Percentiles rank a stretch among this genome's conserved stretches.
Conservation (phyloP, 2,329 filamentous ascomycete genomes). For the Dothiorella sarmentorum region DNA sequence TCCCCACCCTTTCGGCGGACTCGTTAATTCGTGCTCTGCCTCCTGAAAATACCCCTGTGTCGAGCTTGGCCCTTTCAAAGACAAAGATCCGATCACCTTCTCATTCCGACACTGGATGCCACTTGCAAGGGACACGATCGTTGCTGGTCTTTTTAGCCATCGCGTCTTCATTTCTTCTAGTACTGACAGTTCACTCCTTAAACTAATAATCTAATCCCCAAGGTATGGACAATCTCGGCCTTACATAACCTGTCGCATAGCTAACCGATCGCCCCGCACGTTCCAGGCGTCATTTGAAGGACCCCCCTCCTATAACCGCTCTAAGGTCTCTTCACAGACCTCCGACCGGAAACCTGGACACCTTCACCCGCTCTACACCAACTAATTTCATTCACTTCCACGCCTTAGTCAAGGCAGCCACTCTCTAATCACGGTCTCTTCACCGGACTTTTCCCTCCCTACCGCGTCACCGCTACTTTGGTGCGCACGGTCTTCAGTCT, state of each 20-base stretch:
- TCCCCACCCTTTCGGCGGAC: slow-evolving; percentile 41
- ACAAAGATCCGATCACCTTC: slow-evolving; percentile 33
- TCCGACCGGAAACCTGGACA: slow-evolving; percentile 17
- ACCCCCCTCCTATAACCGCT: slow-evolving; percentile 26
- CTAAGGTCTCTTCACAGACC: slow-evolving; percentile 31
- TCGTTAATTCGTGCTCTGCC: slow-evolving; percentile 55
- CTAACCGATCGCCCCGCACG: slow-evolving; percentile 18
- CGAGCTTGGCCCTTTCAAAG: slow-evolving; percentile 31
- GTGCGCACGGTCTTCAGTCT: slow-evolving; percentile 10
- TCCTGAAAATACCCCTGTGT: slow-evolving; percentile 31
- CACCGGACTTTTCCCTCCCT: slow-evolving; percentile 40
- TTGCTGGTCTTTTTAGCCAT: slow-evolving; percentile 32
- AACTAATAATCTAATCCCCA: slow-evolving; percentile 48
- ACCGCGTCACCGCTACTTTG: slow-evolving; percentile 27
- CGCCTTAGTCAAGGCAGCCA: slow-evolving; percentile 47
- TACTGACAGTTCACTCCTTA: slow-evolving; percentile 37
- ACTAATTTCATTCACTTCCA: slow-evolving; percentile 59
- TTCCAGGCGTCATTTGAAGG: slow-evolving; percentile 18
- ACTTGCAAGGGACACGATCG: slow-evolving; percentile 39
- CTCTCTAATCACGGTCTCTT: slow-evolving; percentile 45
- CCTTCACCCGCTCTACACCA: slow-evolving; percentile 36
- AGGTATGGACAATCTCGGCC: slow-evolving; percentile 40
- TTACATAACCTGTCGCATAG: slow-evolving; percentile 22
- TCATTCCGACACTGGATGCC: slow-evolving; percentile 43
- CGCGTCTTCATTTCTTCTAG: slow-evolving; percentile 32